These are phyloP conservation scores for Pichia sp. DNA, from an alignment of 1,139 yeast genomes.

Conservation along the genomic window DNA sequence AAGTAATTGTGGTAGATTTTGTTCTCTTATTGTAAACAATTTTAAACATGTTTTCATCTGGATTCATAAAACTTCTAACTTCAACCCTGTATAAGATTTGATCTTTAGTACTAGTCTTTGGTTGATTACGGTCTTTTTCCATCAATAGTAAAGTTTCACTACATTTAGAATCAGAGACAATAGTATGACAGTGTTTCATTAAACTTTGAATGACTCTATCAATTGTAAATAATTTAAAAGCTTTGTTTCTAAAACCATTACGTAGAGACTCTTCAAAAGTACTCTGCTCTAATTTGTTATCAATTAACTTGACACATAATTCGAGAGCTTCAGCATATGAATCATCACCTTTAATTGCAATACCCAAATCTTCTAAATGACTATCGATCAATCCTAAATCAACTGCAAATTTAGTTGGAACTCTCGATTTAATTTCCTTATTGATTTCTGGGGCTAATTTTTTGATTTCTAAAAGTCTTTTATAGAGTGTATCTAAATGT, in stretches of 20 bases:
- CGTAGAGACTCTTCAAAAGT: constrained; percentile 95
- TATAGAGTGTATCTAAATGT: constrained; percentile 73
- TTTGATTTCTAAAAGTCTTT: constrained; percentile 74
- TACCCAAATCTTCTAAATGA: constrained; percentile 75
- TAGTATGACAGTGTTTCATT: constrained; percentile 79
- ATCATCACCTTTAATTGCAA: constrained; percentile 62
- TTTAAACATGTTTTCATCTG: constrained; percentile 90
- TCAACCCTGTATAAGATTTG: constrained; percentile 89
- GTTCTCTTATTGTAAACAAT: constrained; percentile 58
- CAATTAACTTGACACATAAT: constrained; percentile 71
- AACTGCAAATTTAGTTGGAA: constrained; percentile 75
- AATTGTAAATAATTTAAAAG: constrained; percentile 85
- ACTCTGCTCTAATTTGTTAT: constrained; percentile 89
- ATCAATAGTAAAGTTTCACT: constrained; percentile 75
- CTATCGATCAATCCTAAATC: constrained; percentile 80
- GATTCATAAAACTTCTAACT: constrained; percentile 72
- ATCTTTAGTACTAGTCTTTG: constrained; percentile 68
- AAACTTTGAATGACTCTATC: constrained; percentile 89
- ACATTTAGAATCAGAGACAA: constrained; percentile 75
- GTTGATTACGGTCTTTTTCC: constrained; percentile 68
- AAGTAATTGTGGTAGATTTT: constrained; percentile 64
- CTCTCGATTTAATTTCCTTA: constrained; percentile 61
- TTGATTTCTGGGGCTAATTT: constrained; percentile 58
- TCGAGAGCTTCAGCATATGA: constrained; percentile 73
- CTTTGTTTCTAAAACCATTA: constrained; percentile 90